Evolutionary conservation across 202 grass and related monocot genomes (phyloP).

Genomic region (Alloteropsis angusta): DNA sequence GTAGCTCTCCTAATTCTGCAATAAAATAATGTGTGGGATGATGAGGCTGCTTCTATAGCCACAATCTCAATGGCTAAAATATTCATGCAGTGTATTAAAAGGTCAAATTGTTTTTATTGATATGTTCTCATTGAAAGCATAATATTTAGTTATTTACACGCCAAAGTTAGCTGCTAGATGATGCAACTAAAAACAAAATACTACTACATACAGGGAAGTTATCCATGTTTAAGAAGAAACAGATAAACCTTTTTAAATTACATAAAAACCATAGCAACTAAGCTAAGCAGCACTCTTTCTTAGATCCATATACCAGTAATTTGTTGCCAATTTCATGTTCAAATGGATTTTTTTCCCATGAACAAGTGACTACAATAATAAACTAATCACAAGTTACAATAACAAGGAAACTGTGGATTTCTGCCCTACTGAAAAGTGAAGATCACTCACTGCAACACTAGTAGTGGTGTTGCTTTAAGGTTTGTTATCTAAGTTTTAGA

Average conservation of each 20-base stretch:
- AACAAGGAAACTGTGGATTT: background rate
- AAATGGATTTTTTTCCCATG: no score
- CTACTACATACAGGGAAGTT: background rate
- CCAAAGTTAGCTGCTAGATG: background rate
- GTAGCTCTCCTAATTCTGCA: background rate
- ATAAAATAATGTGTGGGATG: constrained; percentile 17
- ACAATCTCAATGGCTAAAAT: constrained; percentile 27
- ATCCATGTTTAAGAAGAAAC: background rate
- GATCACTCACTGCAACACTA: no score
- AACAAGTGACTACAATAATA: background rate
- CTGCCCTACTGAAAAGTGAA: background rate
- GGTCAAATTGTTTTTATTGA: background rate
- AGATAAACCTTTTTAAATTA: background rate
- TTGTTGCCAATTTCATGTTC: no score
- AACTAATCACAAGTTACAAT: background rate
- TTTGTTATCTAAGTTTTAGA: background rate
- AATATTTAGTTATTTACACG: background rate
- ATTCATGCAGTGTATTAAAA: constrained; percentile 14
- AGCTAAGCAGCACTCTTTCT: no score
- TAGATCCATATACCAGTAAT: no score
- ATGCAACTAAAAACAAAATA: background rate
- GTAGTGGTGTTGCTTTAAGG: background rate
- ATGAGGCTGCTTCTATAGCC: constrained; percentile 24
- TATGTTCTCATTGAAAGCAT: background rate
- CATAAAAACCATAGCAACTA: background rate